Conservation (phyloP, 208 protist species). For the Leishmania aethiopica region DNA sequence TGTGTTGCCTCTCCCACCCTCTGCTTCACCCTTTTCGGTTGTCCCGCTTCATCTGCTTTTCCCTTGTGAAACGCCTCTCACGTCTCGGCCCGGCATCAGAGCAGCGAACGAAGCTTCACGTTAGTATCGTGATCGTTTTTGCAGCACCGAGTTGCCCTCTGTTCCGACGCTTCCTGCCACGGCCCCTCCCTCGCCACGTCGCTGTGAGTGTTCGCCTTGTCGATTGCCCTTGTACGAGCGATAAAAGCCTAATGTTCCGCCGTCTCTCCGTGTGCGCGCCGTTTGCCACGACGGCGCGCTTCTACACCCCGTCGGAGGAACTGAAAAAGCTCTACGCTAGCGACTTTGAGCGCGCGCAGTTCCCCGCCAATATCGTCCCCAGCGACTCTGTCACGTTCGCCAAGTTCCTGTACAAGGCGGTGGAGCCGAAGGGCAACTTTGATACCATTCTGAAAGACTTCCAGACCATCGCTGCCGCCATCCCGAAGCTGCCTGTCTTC, state of each 20-base stretch:
- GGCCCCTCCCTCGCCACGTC: neutral
- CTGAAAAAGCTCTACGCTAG: constrained; percentile 90
- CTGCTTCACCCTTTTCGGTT: neutral
- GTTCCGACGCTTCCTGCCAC: neutral
- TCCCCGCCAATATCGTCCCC: constrained; percentile 81
- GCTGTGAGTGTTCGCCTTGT: neutral
- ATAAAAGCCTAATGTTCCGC: constrained; percentile 63
- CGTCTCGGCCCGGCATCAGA: neutral
- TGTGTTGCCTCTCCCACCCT: neutral
- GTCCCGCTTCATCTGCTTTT: too few relatives aligned
- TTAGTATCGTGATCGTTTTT: neutral
- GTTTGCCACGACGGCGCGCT: constrained; percentile 51
- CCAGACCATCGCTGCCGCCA: constrained; percentile 62
- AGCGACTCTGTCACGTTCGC: constrained; percentile 90
- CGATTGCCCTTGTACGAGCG: neutral
- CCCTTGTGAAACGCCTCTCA: neutral
- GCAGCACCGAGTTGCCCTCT: neutral
- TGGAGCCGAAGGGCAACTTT: constrained; percentile 64
- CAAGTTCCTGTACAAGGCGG: constrained; percentile 91
- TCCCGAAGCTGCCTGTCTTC: constrained; percentile 83
- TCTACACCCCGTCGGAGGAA: constrained; percentile 86
- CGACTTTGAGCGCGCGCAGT: constrained; percentile 83
- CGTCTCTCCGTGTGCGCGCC: constrained; percentile 58
- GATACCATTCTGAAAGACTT: constrained; percentile 84
- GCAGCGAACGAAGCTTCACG: neutral